phyloP scores from a whole-genome alignment of 257 asterid species.

The Ligustrum vulgare region DNA sequence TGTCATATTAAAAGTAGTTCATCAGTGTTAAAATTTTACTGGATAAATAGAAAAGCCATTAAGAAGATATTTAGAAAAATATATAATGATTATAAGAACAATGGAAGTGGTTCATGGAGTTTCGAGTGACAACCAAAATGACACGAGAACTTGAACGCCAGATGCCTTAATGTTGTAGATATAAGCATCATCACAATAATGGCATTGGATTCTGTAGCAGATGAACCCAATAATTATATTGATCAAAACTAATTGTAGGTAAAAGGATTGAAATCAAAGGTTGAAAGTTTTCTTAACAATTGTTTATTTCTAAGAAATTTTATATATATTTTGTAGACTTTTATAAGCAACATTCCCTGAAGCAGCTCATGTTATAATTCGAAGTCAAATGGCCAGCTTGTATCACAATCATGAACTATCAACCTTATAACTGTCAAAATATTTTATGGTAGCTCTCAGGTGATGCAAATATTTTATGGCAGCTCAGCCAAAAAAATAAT shows the following conservation, averaged over 20 bases:
- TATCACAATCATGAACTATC: not conserved
- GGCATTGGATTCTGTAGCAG: not conserved
- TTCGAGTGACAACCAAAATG: not conserved
- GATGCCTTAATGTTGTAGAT: no score
- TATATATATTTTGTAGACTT: not conserved
- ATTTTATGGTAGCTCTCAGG: not conserved
- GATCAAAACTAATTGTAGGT: not conserved
- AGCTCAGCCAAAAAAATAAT: not conserved
- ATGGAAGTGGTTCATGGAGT: no score
- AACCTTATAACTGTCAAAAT: not conserved
- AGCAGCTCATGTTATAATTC: not conserved
- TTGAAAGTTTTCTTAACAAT: not conserved
- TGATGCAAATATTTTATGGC: constrained; percentile 7
- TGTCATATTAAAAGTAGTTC: no score
- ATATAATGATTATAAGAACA: no score
- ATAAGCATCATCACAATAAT: not conserved
- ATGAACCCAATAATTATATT: not conserved
- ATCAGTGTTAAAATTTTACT: no score
- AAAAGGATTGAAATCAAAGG: not conserved
- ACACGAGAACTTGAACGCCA: not conserved
- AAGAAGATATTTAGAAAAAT: no score
- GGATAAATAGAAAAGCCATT: no score
- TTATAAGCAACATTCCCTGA: not conserved
- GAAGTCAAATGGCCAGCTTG: not conserved
- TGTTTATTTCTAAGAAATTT: not conserved